A percentile compares a stretch with the other conserved stretches of the same genome.
Conservation (phyloP, 805 yeast species). For the Lipomyces anomalus region DNA sequence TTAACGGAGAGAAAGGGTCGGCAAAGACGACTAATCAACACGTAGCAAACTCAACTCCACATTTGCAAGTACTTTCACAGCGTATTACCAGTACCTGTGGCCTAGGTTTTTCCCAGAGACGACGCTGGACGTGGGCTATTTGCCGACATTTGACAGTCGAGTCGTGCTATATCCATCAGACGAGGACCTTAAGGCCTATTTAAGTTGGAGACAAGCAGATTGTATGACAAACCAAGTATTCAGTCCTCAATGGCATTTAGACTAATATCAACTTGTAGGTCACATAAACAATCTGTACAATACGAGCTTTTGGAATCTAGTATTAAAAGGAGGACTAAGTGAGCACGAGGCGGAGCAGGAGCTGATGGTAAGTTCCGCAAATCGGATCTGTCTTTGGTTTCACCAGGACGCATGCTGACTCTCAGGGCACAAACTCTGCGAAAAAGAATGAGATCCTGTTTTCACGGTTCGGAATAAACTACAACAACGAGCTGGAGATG, state of each 20-base stretch:
- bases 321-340: constrained; percentile 58
- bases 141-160: constrained; percentile 89
- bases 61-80: constrained; percentile 74
- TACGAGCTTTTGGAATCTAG: constrained; percentile 86
- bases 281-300: constrained; percentile 93
- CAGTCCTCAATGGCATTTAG: not conserved
- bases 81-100: constrained; percentile 72
- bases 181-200: constrained; percentile 63
- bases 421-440: constrained; percentile 64
- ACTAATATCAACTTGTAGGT: constrained; percentile 5
- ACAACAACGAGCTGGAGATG: constrained; percentile 84
- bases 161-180: constrained; percentile 77
- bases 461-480: constrained; percentile 71
- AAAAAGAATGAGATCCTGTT: constrained; percentile 89
- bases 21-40: not conserved
- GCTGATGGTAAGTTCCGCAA: constrained; percentile 38
- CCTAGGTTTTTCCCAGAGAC: constrained; percentile 46
- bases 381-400: not conserved
- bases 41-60: constrained; percentile 66
- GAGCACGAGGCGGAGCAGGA: constrained; percentile 75
- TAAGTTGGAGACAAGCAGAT: constrained; percentile 93
- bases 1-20: not conserved
- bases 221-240: constrained; percentile 33
- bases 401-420: not conserved
- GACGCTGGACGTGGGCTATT: constrained; percentile 44